A percentile compares a stretch with the other conserved stretches of the same genome.
Conservation (phyloP, 2,329 filamentous ascomycete species). For the Aspergillus neotritici region DNA sequence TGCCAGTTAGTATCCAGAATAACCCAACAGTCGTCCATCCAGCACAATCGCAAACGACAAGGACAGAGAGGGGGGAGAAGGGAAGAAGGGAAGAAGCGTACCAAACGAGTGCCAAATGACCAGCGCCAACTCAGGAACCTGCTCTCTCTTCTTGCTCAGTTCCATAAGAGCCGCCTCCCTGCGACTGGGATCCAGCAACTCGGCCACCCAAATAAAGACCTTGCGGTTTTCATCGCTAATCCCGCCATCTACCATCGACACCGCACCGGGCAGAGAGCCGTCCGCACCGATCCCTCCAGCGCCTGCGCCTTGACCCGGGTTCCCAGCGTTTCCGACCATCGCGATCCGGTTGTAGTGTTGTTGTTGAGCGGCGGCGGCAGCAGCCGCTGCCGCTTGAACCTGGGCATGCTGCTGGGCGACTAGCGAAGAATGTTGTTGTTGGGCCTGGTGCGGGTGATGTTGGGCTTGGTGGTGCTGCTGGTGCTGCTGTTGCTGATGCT, state of each 20-base stretch:
- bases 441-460: conserved; percentile 34
- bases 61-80: conserved; percentile 3
- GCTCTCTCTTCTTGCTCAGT: conserved; percentile 96
- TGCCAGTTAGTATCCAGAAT: no score
- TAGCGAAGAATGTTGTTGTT: conserved; percentile 41
- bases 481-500: conserved; percentile 36
- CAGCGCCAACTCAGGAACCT: conserved; percentile 90
- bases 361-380: conserved; percentile 40
- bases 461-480: conserved; percentile 34
- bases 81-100: no score
- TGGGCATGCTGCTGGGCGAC: conserved; percentile 51
- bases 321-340: conserved; percentile 54
- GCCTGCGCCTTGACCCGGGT: conserved; percentile 31
- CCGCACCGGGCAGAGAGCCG: conserved; percentile 25
- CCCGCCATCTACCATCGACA: conserved; percentile 53
- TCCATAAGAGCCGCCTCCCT: conserved; percentile 89
- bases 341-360: conserved; percentile 68
- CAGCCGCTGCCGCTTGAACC: conserved; percentile 43
- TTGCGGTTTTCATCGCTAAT: conserved; percentile 86
- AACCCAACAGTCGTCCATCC: no score
- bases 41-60: neutral
- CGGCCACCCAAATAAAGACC: conserved; percentile 88
- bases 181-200: conserved; percentile 79
- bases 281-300: conserved; percentile 46
- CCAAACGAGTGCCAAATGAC: conserved; percentile 99